Conservation (phyloP, 192 early-diverging fungal genomes). For the Fimicolochytrium jonesii region DNA sequence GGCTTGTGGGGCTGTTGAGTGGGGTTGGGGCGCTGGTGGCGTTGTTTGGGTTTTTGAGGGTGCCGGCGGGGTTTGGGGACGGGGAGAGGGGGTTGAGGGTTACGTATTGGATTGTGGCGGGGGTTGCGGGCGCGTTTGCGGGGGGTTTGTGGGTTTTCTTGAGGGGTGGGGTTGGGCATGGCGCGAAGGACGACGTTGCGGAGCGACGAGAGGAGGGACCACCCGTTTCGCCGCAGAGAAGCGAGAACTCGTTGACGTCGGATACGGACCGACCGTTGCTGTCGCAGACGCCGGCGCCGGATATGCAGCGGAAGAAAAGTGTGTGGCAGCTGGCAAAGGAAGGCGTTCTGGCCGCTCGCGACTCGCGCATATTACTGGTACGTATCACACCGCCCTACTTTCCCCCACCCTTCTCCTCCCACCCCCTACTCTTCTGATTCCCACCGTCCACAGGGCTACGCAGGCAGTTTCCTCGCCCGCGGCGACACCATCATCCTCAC, state of each 20-base stretch:
- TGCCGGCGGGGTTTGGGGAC: constrained; percentile 40
- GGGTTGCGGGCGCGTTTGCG: constrained; percentile 28
- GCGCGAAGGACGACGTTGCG: not conserved
- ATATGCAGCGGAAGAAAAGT: not conserved
- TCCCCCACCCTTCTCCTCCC: too few species aligned
- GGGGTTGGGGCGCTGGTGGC: constrained; percentile 60
- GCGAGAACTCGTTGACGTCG: not conserved
- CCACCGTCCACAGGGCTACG: constrained; percentile 40
- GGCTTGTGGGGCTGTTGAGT: constrained; percentile 54
- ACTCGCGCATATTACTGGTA: constrained; percentile 51
- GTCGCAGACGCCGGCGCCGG: not conserved
- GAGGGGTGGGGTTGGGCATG: too few species aligned
- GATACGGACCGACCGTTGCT: too few species aligned
- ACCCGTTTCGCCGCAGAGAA: not conserved
- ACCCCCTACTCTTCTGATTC: not conserved
- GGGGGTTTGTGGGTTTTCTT: constrained; percentile 39
- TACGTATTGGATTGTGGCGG: constrained; percentile 36
- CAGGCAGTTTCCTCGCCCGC: constrained; percentile 64
- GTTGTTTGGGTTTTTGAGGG: constrained; percentile 44
- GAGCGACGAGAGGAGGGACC: not conserved
- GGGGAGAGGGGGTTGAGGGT: constrained; percentile 26
- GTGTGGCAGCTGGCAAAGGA: constrained; percentile 33
- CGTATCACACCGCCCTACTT: too few species aligned
- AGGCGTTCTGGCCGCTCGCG: constrained; percentile 57
- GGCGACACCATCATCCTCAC: constrained; percentile 71